Base-by-base conservation (phyloP, 495 filamentous ascomycete genomes). In the Stereocaulon alpinum region DNA sequence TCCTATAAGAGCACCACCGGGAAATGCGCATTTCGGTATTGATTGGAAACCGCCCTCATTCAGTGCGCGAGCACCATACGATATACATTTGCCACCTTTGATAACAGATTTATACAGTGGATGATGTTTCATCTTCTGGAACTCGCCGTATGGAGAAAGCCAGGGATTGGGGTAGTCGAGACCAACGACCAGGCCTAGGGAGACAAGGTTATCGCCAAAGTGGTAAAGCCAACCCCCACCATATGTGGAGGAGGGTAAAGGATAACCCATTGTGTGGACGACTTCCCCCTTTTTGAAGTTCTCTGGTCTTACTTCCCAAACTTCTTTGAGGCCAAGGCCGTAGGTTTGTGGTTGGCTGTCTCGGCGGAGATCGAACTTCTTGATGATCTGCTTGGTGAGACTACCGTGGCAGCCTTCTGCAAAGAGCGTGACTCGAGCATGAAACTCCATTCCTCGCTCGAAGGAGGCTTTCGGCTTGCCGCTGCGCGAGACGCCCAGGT, bases 141-240 rank as follows among this genome's bases (percentile, higher is more conserved):
- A 97, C 69, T 99, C 93, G 29, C 82, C 82, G 69, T 99, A 99
- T 0, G 93, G 93, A 0, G 89, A 90, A 18, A 99, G 79, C 87
- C 91, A 99, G 0, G 93, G 94, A 71, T 99, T 99, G 30, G 86
- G 80, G 67, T 97, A 99, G 73, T 99, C 93, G 34, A 99, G 79
- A 29, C 92, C 93, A 32, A 95, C 88, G 18, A 99, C 93, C 37
- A 96, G 79, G 14, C 93, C 93, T 47, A 99, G 80, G 66, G 87
- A 92, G 64, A 97, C 93, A 64, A 96, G 82, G 71, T 97, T 97
- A 63, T 97, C 91, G 22, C 91, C 93, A 68, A 97, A 98, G 71
- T 99, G 93, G 66, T 99, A 99, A 84, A 99, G 89, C 87, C 87
- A 99, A 42, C 87, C 89, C 64, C 93, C 93, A 63, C 93, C 93